Conservation (phyloP, 2,329 filamentous ascomycete genomes). For the Rhynchosporium graminicola region DNA sequence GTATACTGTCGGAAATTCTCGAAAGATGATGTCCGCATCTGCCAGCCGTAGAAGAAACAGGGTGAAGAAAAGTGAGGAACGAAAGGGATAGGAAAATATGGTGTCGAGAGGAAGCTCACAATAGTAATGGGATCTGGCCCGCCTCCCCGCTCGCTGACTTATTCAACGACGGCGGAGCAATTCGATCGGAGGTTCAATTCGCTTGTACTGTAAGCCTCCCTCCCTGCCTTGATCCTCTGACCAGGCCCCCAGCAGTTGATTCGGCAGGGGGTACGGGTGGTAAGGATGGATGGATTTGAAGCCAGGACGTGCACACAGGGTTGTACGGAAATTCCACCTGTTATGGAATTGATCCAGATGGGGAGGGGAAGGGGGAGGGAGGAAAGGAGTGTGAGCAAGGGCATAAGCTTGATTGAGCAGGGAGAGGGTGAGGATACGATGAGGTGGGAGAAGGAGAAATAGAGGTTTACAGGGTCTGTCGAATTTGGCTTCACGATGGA, state of each 20-base stretch:
- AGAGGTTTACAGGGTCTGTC: not conserved
- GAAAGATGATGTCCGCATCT: slow-evolving; percentile 19
- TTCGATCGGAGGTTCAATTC: slow-evolving; percentile 24
- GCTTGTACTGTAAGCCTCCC: slow-evolving; percentile 25
- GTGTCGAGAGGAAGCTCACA: slow-evolving; percentile 26
- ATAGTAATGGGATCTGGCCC: slow-evolving; percentile 30
- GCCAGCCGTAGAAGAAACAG: slow-evolving; percentile 8
- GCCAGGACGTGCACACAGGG: slow-evolving; percentile 27
- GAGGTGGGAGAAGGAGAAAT: too few relatives aligned
- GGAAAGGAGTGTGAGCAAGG: not conserved
- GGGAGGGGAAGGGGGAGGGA: not conserved
- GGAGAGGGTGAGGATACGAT: not conserved
- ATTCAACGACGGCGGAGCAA: slow-evolving; percentile 16
- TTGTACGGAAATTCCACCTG: slow-evolving; percentile 23
- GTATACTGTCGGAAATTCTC: slow-evolving; percentile 18
- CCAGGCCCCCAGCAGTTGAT: slow-evolving; percentile 18
- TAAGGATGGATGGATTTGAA: not conserved
- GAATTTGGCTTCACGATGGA: slow-evolving; percentile 27
- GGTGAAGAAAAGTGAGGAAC: not conserved
- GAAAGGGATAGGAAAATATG: slow-evolving; percentile 5
- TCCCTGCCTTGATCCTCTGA: slow-evolving; percentile 10
- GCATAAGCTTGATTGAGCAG: not conserved
- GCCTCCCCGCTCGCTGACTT: not conserved
- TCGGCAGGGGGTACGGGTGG: slow-evolving; percentile 25
- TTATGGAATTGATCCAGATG: slow-evolving; percentile 22